Conservation (phyloP, 169 alveolate genomes). For the Plasmodium cynomolgi region DNA sequence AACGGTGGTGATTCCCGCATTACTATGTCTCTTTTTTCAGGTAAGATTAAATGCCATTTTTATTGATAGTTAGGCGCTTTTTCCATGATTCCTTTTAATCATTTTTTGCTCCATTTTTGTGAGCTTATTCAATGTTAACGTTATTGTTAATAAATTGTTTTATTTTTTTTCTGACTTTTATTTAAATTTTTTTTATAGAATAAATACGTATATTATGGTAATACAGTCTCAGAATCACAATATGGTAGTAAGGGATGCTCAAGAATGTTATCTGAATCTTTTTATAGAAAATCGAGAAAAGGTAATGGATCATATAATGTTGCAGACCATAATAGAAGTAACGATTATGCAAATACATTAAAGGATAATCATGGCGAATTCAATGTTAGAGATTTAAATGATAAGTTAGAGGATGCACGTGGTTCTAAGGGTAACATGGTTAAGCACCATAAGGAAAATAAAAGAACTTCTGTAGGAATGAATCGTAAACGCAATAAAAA, state of each 20-base stretch:
- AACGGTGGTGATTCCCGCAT: background rate
- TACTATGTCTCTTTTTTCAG: background rate
- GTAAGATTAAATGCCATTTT: background rate
- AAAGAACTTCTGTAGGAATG: background rate
- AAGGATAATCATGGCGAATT: background rate
- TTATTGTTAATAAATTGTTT: background rate
- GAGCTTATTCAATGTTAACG: background rate
- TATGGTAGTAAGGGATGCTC: background rate
- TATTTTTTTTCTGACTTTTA: background rate
- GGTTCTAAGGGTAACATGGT: background rate
- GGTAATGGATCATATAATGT: background rate
- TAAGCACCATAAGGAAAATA: background rate
- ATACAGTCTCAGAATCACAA: background rate
- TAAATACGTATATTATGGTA: background rate
- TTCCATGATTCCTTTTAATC: background rate
- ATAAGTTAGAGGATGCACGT: background rate
- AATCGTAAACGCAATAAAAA: background rate
- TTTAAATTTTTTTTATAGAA: background rate
- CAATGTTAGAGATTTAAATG: background rate
- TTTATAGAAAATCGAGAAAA: background rate
- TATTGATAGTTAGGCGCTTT: background rate
- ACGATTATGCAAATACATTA: background rate
- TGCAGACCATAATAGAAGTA: background rate
- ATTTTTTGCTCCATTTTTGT: background rate
- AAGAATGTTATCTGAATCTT: background rate